phyloP scores from a whole-genome alignment of 495 filamentous ascomycete genomes.

The Penicillium subrubescens region DNA sequence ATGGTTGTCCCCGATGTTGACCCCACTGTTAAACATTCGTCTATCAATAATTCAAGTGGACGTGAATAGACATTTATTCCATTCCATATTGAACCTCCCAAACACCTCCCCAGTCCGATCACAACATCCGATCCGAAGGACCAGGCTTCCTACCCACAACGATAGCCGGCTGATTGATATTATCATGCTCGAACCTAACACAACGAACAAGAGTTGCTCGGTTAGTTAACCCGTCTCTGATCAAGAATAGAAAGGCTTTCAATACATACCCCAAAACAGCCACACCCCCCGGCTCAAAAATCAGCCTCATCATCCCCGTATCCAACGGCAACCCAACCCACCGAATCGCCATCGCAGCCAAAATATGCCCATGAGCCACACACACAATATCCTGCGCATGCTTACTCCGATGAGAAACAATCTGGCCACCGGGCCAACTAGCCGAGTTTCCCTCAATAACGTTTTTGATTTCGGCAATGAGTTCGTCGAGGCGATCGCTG shows the following conservation, averaged over 20 bases:
- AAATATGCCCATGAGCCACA: conserved; percentile 19
- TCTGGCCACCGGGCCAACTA: conserved; percentile 9
- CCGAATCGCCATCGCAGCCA: conserved; percentile 18
- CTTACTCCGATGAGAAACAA: background rate
- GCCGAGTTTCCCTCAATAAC: background rate
- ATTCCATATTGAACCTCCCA: no score
- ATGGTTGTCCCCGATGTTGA: no score
- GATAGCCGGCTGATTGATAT: conserved; percentile 18
- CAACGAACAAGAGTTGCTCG: no score
- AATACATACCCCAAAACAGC: conserved; percentile 17
- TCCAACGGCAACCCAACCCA: conserved; percentile 16
- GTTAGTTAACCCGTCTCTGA: no score
- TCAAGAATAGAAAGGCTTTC: no score
- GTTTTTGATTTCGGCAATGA: background rate
- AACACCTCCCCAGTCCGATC: no score
- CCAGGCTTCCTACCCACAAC: conserved; percentile 11
- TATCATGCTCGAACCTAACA: conserved; percentile 19
- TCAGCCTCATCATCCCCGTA: conserved; percentile 14
- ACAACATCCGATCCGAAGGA: conserved; percentile 24
- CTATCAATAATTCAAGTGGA: no score
- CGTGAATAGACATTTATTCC: no score
- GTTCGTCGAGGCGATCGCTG: conserved; percentile 11
- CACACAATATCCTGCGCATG: conserved; percentile 19
- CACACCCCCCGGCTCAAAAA: conserved; percentile 19
- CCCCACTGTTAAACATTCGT: no score